These are phyloP conservation scores for Papiliotrema laurentii DNA, from an alignment of 1,284 basidiomycete genomes.

Conservation along the genomic window DNA sequence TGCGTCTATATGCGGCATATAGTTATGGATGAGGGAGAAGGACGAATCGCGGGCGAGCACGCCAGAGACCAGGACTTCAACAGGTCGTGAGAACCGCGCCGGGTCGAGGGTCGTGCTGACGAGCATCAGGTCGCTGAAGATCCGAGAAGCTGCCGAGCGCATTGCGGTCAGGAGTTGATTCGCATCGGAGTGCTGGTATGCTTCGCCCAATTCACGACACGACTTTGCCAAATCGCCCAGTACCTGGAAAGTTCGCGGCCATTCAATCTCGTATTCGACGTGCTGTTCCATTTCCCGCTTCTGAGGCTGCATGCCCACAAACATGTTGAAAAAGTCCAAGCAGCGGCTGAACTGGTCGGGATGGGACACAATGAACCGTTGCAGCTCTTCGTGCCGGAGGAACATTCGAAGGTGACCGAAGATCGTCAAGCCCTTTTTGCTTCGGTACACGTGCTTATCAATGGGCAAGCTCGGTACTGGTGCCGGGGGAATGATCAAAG, in stretches of 20 bases:
- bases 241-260: conserved; percentile 90
- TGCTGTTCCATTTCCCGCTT: conserved; percentile 74
- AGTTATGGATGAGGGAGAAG: conserved; percentile 59
- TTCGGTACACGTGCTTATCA: conserved; percentile 71
- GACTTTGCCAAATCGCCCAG: conserved; percentile 80
- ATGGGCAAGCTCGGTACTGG: conserved; percentile 24
- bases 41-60: conserved; percentile 18
- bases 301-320: conserved; percentile 87
- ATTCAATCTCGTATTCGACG: conserved; percentile 91
- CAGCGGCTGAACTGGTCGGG: conserved; percentile 58
- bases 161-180: conserved; percentile 66
- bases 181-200: conserved; percentile 57
- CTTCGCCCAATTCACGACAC: conserved; percentile 81
- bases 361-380: conserved; percentile 65
- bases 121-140: conserved; percentile 57
- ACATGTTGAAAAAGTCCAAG: conserved; percentile 69
- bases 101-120: conserved; percentile 55
- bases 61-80: conserved; percentile 54
- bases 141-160: conserved; percentile 64
- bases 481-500: conserved; percentile 57
- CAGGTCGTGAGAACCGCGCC: conserved; percentile 59
- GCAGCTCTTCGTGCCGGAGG: conserved; percentile 68
- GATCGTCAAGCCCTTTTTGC: conserved; percentile 87
- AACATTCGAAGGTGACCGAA: conserved; percentile 67
- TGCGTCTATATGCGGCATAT: conserved; percentile 54